phyloP scores from a whole-genome alignment of 805 yeast genomes.

The Ogataea saltuana region DNA sequence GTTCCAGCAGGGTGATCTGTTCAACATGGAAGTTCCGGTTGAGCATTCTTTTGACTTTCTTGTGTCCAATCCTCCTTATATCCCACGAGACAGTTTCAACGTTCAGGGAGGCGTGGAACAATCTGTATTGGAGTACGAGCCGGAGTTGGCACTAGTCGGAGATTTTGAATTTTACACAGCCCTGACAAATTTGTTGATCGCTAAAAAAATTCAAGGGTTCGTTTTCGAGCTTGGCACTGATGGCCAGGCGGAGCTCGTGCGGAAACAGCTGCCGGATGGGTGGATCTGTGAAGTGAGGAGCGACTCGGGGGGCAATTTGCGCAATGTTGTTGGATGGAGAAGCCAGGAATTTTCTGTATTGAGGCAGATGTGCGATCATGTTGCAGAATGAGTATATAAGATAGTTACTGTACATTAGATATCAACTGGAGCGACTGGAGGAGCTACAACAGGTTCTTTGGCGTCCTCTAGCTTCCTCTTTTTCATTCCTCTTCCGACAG shows the following conservation, averaged over 20 bases:
- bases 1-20: slow-evolving; percentile 27
- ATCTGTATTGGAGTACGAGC: slow-evolving; percentile 76
- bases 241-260: slow-evolving; percentile 47
- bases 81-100: slow-evolving; percentile 49
- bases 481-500: slow-evolving; percentile 65
- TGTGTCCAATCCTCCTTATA: slow-evolving; percentile 91
- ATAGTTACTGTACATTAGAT: slow-evolving; percentile 9
- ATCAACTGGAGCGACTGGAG: neutral
- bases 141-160: slow-evolving; percentile 77
- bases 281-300: slow-evolving; percentile 48
- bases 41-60: slow-evolving; percentile 50
- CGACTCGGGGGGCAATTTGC: slow-evolving; percentile 52
- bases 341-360: slow-evolving; percentile 13
- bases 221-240: slow-evolving; percentile 75
- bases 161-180: slow-evolving; percentile 67
- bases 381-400: slow-evolving; percentile 1
- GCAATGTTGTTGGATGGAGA: slow-evolving; percentile 70
- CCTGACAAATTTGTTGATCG: slow-evolving; percentile 45
- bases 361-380: slow-evolving; percentile 19
- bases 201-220: slow-evolving; percentile 51
- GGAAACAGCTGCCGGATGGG: slow-evolving; percentile 6
- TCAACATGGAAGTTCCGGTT: slow-evolving; percentile 11
- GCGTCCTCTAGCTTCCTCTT: slow-evolving; percentile 38
- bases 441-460: slow-evolving; percentile 10
- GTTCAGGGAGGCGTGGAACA: slow-evolving; percentile 47